A percentile compares a stretch with the other conserved stretches of the same genome.
These are phyloP conservation scores for Diplocarpon mali DNA, from an alignment of 2,329 filamentous ascomycete species.

Conservation along the genomic window DNA sequence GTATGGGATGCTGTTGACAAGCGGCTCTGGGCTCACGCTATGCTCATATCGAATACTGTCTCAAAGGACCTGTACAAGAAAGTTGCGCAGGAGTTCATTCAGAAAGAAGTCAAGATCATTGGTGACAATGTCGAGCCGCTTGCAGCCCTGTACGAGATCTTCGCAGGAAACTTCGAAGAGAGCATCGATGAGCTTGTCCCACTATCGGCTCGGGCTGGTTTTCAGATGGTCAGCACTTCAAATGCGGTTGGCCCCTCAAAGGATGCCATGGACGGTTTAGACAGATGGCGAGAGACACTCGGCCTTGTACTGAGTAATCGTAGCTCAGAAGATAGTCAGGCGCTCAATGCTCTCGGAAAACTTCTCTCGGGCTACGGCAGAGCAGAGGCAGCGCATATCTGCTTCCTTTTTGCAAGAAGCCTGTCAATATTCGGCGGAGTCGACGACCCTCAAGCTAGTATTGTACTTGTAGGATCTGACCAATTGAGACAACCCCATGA, in stretches of 20 bases:
- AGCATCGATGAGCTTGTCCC: conserved; percentile 94
- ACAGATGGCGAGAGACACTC: conserved; percentile 90
- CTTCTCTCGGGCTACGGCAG: conserved; percentile 78
- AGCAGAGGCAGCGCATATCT: conserved; percentile 85
- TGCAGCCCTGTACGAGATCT: conserved; percentile 83
- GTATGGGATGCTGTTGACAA: conserved; percentile 91
- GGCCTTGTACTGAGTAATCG: conserved; percentile 80
- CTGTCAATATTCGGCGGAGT: conserved; percentile 65
- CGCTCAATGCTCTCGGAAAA: conserved; percentile 68
- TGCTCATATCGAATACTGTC: conserved; percentile 71
- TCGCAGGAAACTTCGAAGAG: conserved; percentile 89
- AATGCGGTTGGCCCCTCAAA: conserved; percentile 48
- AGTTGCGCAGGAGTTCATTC: conserved; percentile 89
- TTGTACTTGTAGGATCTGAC: conserved; percentile 79
- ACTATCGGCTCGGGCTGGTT: conserved; percentile 78
- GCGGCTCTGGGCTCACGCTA: conserved; percentile 89
- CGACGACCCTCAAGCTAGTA: conserved; percentile 67
- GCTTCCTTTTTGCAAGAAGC: conserved; percentile 74
- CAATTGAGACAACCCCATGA: conserved; percentile 61
- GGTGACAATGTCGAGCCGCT: conserved; percentile 76
- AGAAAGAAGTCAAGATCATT: conserved; percentile 80
- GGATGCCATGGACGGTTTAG: conserved; percentile 72
- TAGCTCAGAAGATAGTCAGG: conserved; percentile 65
- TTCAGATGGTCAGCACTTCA: conserved; percentile 79
- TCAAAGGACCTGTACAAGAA: conserved; percentile 82